Evolutionary conservation across 129 eudicot genomes (phyloP).

Genomic region (Erigeron canadensis): DNA sequence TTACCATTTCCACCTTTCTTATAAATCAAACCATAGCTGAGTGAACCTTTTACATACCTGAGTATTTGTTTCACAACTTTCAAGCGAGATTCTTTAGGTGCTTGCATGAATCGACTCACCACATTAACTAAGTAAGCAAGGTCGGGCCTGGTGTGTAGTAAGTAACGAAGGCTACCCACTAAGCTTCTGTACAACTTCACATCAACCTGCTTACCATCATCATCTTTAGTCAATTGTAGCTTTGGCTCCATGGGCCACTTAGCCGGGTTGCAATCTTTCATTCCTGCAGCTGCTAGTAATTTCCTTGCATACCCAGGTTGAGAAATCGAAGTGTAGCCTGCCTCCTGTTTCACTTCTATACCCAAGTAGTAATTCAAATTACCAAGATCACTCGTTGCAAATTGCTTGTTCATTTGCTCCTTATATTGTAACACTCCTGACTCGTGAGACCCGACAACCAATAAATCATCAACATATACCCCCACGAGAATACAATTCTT

Average conservation of each 20-base stretch:
- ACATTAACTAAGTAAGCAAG: background rate
- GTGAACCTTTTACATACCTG: background rate
- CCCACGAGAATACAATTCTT: background rate
- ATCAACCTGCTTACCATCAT: background rate
- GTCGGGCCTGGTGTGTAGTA: background rate
- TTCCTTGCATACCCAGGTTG: background rate
- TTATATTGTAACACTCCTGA: background rate
- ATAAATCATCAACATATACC: slow-evolving; percentile 4
- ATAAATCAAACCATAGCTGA: background rate
- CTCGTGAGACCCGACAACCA: background rate
- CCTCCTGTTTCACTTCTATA: background rate
- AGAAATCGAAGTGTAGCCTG: background rate
- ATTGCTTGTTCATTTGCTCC: background rate
- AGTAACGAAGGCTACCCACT: background rate
- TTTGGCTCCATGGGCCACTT: slow-evolving; percentile 5
- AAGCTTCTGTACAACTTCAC: background rate
- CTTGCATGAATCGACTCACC: background rate
- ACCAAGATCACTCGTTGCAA: slow-evolving; percentile 4
- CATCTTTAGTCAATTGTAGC: background rate
- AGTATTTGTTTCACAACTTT: background rate
- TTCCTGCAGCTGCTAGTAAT: background rate
- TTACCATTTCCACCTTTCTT: background rate
- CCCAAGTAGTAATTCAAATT: background rate
- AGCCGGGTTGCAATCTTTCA: background rate
- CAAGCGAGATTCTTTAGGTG: background rate